Percentiles rank a stretch among this genome's conserved stretches.
Evolutionary conservation across 2,329 filamentous ascomycete genomes (phyloP).

Genomic region (Trichoderma brevicompactum): DNA sequence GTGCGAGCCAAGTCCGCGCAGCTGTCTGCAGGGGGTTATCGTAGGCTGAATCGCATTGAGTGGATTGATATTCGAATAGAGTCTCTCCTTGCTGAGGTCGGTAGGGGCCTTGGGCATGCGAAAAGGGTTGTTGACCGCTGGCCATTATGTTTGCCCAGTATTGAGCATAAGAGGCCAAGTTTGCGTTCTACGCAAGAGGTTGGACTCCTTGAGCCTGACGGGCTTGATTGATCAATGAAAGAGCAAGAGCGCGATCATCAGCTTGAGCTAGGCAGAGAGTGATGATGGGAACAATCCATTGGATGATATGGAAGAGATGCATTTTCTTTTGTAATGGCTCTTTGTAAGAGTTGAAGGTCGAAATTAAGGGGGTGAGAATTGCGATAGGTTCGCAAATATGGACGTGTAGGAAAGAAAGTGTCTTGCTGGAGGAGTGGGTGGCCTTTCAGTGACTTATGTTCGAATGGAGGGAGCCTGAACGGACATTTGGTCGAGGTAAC

Average conservation of each 20-base stretch:
- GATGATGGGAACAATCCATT: constrained; percentile 28
- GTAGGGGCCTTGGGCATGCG: constrained; percentile 39
- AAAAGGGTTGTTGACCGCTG: constrained; percentile 38
- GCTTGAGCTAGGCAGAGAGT: constrained; percentile 28
- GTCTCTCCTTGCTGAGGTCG: constrained; percentile 44
- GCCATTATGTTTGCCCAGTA: constrained; percentile 44
- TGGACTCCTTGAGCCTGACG: constrained; percentile 38
- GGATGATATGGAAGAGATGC: constrained; percentile 5
- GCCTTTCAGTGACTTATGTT: neutral
- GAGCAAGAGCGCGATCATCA: constrained; percentile 36
- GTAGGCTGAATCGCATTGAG: constrained; percentile 39
- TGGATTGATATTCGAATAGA: constrained; percentile 40
- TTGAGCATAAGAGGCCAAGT: constrained; percentile 41
- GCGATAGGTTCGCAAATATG: neutral
- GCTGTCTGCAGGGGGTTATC: constrained; percentile 40
- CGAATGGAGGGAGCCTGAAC: neutral
- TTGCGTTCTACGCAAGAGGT: constrained; percentile 39
- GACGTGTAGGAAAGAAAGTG: no score
- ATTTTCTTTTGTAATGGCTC: neutral
- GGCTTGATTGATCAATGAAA: constrained; percentile 41
- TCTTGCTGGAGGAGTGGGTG: neutral
- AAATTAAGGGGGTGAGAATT: neutral
- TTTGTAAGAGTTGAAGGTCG: neutral
- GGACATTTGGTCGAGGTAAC: neutral
- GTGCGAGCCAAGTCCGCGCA: constrained; percentile 40